Evolutionary conservation across 805 yeast species (phyloP).

Genomic region (Dipodascus geniculatus): DNA sequence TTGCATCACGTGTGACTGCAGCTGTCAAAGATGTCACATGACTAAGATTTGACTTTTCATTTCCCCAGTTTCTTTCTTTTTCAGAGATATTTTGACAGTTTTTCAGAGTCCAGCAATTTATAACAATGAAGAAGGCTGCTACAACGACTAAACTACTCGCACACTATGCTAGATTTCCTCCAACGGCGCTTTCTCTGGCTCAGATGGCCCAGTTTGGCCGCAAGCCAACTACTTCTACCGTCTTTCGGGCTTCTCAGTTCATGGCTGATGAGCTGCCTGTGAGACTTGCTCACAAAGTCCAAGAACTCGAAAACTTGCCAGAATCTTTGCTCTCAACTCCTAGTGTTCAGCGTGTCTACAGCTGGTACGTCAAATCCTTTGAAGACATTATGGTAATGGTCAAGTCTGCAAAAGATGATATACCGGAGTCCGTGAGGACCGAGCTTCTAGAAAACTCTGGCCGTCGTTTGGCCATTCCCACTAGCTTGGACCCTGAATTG

Average conservation of each 20-base stretch:
- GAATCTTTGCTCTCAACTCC: conserved; percentile 62
- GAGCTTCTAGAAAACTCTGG: background rate
- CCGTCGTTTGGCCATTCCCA: conserved; percentile 31
- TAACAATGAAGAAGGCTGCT: background rate
- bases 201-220: conserved; percentile 92
- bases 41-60: too few species aligned
- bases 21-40: too few species aligned
- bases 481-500: background rate
- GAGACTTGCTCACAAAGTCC: conserved; percentile 73
- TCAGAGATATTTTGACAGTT: too few species aligned
- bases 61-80: too few species aligned
- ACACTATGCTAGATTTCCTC: conserved; percentile 60
- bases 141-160: background rate
- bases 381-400: conserved; percentile 51
- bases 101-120: background rate
- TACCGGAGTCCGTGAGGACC: background rate
- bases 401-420: conserved; percentile 20
- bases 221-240: conserved; percentile 62
- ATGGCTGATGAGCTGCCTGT: conserved; percentile 81
- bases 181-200: conserved; percentile 71
- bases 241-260: conserved; percentile 75
- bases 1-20: too few species aligned
- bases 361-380: conserved; percentile 88
- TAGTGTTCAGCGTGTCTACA: conserved; percentile 60
- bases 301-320: conserved; percentile 73